Base-by-base conservation (phyloP, 331 rosid genomes). In the Pyrus hybrid region DNA sequence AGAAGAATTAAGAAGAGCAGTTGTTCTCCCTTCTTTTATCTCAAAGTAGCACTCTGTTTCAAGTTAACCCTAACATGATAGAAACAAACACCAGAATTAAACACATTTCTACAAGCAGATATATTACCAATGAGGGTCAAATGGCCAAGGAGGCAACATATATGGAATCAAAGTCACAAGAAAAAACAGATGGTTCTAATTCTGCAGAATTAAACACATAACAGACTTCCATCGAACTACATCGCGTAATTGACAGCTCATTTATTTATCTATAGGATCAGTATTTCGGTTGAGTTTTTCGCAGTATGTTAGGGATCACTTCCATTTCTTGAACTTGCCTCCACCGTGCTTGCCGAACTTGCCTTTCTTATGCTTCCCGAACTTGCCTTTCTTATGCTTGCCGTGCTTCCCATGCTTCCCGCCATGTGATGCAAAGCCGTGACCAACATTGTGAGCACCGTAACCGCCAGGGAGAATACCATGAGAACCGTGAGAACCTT, bases 321-420 rank as follows among this genome's bases (percentile, higher is more conserved):
- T 93, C 98, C 95, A 91, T 75, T 74, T 80, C 88, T 83, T 87
- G 80, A 74, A 74, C 63, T 74, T 74, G 71, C 77, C 69, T 4
- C 77, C 77, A 11, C 61, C 64, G 8, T 72, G 76, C 67, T 72
- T 74, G 57, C 77, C 70, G 21, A 62, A 74, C 43, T 74, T 74
- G 29, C 77, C 77, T 33, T 76, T 84, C 83, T 86, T 91, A 70
- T 84, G 88, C 80, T 54, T 77, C 69, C 94, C 89, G 6, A 43
- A 74, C 17, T 74, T 74, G 8, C 77, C 77, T 7, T n/a, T n/a
- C n/a, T n/a, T n/a, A n/a, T 74, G 70, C 70, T 74, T 93, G 17
- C 94, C 95, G 21, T 88, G 93, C 82, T 37, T 37, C 1, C 45
- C 45, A 37, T 37, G 45, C 45, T 87, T 87, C 47, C 79, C 87